Evolutionary conservation across 2,329 filamentous ascomycete species (phyloP), one percentile per base, ranked within the genome.

Genomic region (Xylaria digitata): DNA sequence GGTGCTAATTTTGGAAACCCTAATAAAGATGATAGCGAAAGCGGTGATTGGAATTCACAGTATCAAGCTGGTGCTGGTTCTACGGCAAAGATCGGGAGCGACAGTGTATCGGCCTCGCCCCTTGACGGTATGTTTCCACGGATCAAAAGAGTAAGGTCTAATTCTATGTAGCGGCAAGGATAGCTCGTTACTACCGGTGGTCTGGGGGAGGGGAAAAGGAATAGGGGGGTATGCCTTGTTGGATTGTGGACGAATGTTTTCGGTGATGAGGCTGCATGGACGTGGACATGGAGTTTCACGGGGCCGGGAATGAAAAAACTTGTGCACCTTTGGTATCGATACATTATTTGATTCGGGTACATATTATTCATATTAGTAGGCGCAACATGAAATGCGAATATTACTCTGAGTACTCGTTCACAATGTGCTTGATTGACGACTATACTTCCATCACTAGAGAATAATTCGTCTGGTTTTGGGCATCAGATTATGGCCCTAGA

Each of bases 81-180:
- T 42, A 34, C 40, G 21, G n/a, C 17, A 11, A 61, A 52, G 26
- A 43, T 46, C 0, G 46, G 56, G 0, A 46, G 59, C 15, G 49
- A 58, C 2, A 64, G 60, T 5, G 45, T 66, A 42, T 59, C 61
- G 55, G 67, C 50, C 17, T 71, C 74, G 52, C 72, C 76, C 32
- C 66, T 72, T 40, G 68, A 76, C 53, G 68, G 60, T 32, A 30
- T 60, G 61, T 74, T 77, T 52, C 69, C 75, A 19, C 74, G 79
- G 66, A 78, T 78, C 63, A 84, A 83, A 75, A 78, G 80, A 70
- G 70, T 80, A 50, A 77, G 81, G 67, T 80, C 80, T 26, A 80
- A 78, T 49, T 82, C 80, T 6, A 76, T 80, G 74, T 82, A 75
- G 71, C 11, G 42, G 43, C 8, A 21, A 21, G 19, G n/a, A 3